Conservation (phyloP, 2,329 filamentous ascomycete genomes). For the Diaporthe vaccinii region DNA sequence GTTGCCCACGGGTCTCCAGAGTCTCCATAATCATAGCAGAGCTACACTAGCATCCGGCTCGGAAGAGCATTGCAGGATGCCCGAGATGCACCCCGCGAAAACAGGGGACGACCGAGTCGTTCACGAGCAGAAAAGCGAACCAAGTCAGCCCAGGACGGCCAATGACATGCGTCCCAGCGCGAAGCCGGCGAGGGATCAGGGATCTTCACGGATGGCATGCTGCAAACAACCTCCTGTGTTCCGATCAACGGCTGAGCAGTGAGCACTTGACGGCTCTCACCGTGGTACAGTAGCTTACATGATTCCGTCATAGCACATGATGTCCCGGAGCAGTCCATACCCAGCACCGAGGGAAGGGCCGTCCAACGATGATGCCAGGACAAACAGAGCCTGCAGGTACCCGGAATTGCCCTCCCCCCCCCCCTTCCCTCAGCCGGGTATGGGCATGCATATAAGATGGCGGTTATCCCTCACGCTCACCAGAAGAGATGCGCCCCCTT, state of each 20-base stretch:
- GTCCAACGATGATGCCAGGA: background rate
- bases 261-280: background rate
- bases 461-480: background rate
- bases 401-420: background rate
- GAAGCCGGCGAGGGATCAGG: constrained; percentile 7
- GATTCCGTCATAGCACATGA: constrained; percentile 18
- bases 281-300: constrained; percentile 4
- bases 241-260: constrained; percentile 11
- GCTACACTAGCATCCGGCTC: constrained; percentile 7
- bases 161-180: constrained; percentile 1
- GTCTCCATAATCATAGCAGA: background rate
- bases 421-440: background rate
- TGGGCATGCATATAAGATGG: constrained; percentile 9
- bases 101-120: constrained; percentile 21
- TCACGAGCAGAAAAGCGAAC: background rate
- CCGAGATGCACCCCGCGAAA: constrained; percentile 24
- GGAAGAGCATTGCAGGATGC: constrained; percentile 18
- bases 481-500: background rate
- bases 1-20: constrained; percentile 30
- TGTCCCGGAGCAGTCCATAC: background rate
- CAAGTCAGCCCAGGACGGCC: background rate
- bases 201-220: constrained; percentile 7
- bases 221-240: constrained; percentile 1
- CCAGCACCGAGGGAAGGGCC: background rate
- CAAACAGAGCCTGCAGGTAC: background rate